A percentile compares a stretch with the other conserved stretches of the same genome.
Conservation (phyloP, 345 rosid species). For the Boechera stricta region DNA sequence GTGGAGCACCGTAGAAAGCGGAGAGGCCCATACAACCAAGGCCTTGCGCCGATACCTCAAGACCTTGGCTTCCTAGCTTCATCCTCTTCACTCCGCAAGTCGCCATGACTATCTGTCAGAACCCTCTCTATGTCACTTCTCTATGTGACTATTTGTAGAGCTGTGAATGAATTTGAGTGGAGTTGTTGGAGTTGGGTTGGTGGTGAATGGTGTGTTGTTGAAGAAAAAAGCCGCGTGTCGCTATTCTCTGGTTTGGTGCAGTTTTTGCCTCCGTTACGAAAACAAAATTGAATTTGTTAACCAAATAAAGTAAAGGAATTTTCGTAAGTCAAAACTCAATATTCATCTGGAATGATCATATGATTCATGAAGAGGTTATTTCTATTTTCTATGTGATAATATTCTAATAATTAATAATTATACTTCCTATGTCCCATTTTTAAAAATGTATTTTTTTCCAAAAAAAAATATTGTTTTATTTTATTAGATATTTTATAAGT, state of each 20-base stretch:
- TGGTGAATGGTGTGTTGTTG: background rate
- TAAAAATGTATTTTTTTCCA: no score
- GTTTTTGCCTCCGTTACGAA: background rate
- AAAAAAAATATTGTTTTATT: no score
- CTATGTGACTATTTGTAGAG: background rate
- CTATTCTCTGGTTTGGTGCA: background rate
- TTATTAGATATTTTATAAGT: no score
- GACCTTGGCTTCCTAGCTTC: slow-evolving; percentile 39
- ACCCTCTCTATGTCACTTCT: slow-evolving; percentile 8
- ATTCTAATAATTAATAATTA: no score
- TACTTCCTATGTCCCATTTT: no score
- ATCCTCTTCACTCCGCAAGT: slow-evolving; percentile 26
- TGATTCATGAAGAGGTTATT: no score
- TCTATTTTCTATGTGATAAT: no score
- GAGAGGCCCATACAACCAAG: slow-evolving; percentile 54
- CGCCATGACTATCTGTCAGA: slow-evolving; percentile 30
- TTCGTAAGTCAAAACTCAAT: background rate
- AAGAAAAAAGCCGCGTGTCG: background rate
- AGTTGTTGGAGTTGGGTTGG: background rate
- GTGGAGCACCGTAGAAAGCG: slow-evolving; percentile 40
- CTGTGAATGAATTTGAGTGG: background rate
- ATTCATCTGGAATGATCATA: no score
- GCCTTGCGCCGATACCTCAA: slow-evolving; percentile 51
- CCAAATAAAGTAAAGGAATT: background rate
- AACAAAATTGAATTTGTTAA: background rate